Percentiles rank a stretch among this genome's conserved stretches.
Conservation (phyloP, 768 basidiomycete genomes). For the Lactifluus piperatus region DNA sequence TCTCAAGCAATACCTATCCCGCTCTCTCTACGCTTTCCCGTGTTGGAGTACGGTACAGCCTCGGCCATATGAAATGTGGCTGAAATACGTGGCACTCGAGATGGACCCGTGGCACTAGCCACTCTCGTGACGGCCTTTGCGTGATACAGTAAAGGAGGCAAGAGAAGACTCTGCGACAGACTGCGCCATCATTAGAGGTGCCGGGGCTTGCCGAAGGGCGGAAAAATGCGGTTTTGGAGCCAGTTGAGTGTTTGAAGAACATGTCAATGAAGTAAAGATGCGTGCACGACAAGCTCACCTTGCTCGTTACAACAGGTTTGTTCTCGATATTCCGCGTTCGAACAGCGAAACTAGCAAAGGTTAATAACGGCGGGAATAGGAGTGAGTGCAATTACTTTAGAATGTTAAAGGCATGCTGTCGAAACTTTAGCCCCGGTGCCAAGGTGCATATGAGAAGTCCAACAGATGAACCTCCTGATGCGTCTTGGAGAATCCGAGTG, state of each 20-base stretch:
- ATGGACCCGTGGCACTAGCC: slow-evolving; percentile 12
- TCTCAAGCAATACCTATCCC: slow-evolving; percentile 10
- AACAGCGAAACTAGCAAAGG: slow-evolving; percentile 52
- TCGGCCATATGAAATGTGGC: slow-evolving; percentile 7
- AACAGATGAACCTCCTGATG: slow-evolving; percentile 72
- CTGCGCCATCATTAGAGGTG: slow-evolving; percentile 24
- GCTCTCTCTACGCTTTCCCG: slow-evolving; percentile 16
- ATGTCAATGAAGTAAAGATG: not conserved
- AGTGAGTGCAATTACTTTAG: slow-evolving; percentile 52
- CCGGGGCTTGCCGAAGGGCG: slow-evolving; percentile 42
- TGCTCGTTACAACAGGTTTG: slow-evolving; percentile 66
- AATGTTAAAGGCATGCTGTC: slow-evolving; percentile 84
- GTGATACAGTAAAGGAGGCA: slow-evolving; percentile 21
- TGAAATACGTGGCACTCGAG: slow-evolving; percentile 15
- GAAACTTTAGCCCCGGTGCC: slow-evolving; percentile 72
- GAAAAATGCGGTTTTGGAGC: slow-evolving; percentile 56
- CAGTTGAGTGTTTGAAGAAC: slow-evolving; percentile 44
- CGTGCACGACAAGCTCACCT: slow-evolving; percentile 32
- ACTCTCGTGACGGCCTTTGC: not conserved
- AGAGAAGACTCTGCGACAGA: slow-evolving; percentile 16
- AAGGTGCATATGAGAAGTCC: slow-evolving; percentile 82
- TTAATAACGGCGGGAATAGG: not conserved
- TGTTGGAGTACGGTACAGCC: slow-evolving; percentile 12
- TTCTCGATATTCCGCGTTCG: slow-evolving; percentile 85
- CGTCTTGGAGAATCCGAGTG: slow-evolving; percentile 84